Evolutionary conservation across 306 rosid genomes (phyloP), one percentile per base, ranked within the genome.

Genomic region (Cucurbita argyrosperma): DNA sequence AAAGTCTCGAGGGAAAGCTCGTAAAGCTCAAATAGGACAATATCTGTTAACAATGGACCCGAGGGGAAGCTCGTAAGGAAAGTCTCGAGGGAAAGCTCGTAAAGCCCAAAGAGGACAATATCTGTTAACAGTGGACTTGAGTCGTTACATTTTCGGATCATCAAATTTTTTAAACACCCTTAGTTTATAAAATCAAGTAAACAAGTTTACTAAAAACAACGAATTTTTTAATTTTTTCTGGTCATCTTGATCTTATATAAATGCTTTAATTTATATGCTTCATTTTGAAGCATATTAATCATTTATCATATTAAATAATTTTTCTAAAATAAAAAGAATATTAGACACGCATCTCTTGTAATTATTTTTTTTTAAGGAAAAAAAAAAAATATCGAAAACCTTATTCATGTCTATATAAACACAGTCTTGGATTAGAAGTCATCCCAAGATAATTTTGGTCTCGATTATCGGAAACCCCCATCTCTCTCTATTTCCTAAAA

Each of bases 341-440:
- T 11, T 38, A 3, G 6, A n/a, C 42, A 12, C 12, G 45, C 66
- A 35, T 26, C 16, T 3, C 26, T 57, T 58, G 12, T 59, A 10
- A 11, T 59, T 30, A 30, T 1, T 59, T 23, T 5, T 7, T 3
- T 11, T 21, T 37, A 12, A 2, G 35, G 35, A 30, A 2, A 30
- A 30, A 30, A 30, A 30, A 30, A 30, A 30, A 30, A 26, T 21
- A 21, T 35, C 0, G 38, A 47, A 72, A 67, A 45, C 72, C 51
- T 40, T 2, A 38, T 5, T 11, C 35, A 51, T 51, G 53, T 18
- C 74, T 62, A 40, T 30, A 74, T 18, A 60, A 51, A 69, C 76
- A 80, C 76, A 80, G 79, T 16, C 62, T 13, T 51, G 43, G 71
- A 74, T 45, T 45, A 81, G 70, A 72, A 76, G 77, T 1, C 71